These are phyloP conservation scores for Oxalis stricta DNA, from an alignment of 441 rosid species.

Conservation along the genomic window DNA sequence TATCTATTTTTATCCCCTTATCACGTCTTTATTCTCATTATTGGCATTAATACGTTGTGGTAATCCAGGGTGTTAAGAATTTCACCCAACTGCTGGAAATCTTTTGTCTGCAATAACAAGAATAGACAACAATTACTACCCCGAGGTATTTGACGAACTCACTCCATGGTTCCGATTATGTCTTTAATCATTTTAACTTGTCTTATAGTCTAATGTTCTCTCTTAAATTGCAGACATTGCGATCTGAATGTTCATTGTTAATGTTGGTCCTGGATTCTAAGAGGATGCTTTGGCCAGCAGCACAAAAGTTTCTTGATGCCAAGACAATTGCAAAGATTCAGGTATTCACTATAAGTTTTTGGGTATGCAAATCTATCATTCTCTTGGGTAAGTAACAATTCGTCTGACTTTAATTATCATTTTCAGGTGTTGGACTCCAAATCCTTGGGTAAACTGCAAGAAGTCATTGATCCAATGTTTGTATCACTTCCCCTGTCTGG, in stretches of 20 bases:
- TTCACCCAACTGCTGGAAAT: slow-evolving; percentile 76
- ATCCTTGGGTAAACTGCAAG: slow-evolving; percentile 56
- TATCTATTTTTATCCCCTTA: too few relatives aligned
- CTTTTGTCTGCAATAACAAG: slow-evolving; percentile 67
- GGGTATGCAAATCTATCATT: slow-evolving; percentile 5
- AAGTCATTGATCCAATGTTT: slow-evolving; percentile 74
- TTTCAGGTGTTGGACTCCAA: slow-evolving; percentile 82
- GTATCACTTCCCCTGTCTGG: not conserved
- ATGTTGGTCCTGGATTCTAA: slow-evolving; percentile 95
- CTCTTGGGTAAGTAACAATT: slow-evolving; percentile 1
- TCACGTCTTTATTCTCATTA: too few relatives aligned
- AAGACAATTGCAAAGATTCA: slow-evolving; percentile 79
- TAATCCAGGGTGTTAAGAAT: slow-evolving; percentile 75
- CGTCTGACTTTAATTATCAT: slow-evolving; percentile 4
- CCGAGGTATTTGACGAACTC: slow-evolving; percentile 68
- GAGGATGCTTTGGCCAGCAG: slow-evolving; percentile 97
- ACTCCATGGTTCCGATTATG: not conserved
- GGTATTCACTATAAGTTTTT: slow-evolving; percentile 35
- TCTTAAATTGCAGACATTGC: slow-evolving; percentile 49
- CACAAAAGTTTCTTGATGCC: slow-evolving; percentile 84
- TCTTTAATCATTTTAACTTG: slow-evolving; percentile 1
- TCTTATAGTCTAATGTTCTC: slow-evolving; percentile 11
- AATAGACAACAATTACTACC: slow-evolving; percentile 82
- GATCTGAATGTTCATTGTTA: slow-evolving; percentile 80
- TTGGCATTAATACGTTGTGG: too few relatives aligned